These are phyloP conservation scores for Lunasporangiospora selenospora DNA, from an alignment of 192 early-diverging fungal genomes.

Conservation along the genomic window DNA sequence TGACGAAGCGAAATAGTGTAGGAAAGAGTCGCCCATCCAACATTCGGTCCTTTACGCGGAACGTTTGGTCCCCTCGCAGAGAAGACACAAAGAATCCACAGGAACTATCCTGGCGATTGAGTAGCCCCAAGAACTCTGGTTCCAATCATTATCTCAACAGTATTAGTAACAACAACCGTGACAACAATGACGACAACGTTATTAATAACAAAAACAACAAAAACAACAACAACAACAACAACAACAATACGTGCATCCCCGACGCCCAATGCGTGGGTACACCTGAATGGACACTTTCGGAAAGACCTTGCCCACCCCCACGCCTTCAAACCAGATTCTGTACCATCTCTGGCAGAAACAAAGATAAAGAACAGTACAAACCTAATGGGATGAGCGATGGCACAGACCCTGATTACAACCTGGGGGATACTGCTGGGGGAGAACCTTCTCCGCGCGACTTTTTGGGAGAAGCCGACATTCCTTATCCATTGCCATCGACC, in stretches of 20 bases:
- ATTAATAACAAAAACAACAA: neutral
- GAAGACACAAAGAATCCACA: no score
- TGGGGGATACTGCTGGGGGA: no score
- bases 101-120: no score
- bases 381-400: no score
- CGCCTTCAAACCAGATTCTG: conserved; percentile 31
- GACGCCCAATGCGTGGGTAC: neutral
- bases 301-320: conserved; percentile 16
- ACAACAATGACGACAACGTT: neutral
- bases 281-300: neutral
- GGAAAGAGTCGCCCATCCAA: no score
- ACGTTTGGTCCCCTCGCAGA: no score
- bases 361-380: neutral
- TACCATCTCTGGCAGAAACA: conserved; percentile 4
- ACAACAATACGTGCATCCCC: neutral
- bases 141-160: conserved; percentile 4
- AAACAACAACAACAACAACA: neutral
- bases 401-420: no score
- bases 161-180: neutral
- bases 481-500: conserved; percentile 35
- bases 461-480: conserved; percentile 38
- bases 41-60: no score
- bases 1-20: no score
- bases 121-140: no score
- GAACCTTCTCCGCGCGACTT: conserved; percentile 38